Evolutionary conservation across 1,139 yeast species (phyloP).

Genomic region (Suhomyces atakaporum): DNA sequence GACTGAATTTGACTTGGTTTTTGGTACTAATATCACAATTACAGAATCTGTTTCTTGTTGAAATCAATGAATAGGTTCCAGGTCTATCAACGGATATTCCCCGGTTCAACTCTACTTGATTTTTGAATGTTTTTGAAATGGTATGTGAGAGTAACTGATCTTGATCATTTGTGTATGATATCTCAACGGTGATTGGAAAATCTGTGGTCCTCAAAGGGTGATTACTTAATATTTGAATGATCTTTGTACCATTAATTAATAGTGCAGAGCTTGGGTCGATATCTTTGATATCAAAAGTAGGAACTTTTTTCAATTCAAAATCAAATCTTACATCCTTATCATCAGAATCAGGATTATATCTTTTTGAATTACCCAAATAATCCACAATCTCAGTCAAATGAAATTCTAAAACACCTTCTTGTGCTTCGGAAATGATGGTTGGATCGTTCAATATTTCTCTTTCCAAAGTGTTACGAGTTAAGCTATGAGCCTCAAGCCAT

Average conservation of each 20-base stretch:
- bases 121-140: constrained; percentile 41
- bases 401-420: constrained; percentile 64
- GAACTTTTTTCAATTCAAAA: constrained; percentile 67
- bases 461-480: constrained; percentile 39
- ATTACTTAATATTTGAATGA: constrained; percentile 26
- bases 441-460: constrained; percentile 35
- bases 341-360: constrained; percentile 51
- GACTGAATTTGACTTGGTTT: constrained; percentile 19
- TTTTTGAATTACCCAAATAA: constrained; percentile 69
- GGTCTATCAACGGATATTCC: constrained; percentile 53
- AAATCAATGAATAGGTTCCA: constrained; percentile 60
- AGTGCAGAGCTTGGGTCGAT: constrained; percentile 46
- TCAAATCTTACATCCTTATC: constrained; percentile 51
- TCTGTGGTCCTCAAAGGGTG: constrained; percentile 30
- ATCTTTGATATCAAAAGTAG: constrained; percentile 44
- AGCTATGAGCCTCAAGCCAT: constrained; percentile 27
- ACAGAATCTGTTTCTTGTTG: constrained; percentile 63
- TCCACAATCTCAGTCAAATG: constrained; percentile 69
- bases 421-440: constrained; percentile 25
- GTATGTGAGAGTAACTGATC: constrained; percentile 27
- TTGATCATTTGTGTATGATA: constrained; percentile 33
- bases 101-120: constrained; percentile 25
- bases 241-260: constrained; percentile 40
- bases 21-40: constrained; percentile 54
- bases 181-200: constrained; percentile 50